Evolutionary conservation across 805 yeast species (phyloP).

Genomic region (Saccharomycopsis sp.): DNA sequence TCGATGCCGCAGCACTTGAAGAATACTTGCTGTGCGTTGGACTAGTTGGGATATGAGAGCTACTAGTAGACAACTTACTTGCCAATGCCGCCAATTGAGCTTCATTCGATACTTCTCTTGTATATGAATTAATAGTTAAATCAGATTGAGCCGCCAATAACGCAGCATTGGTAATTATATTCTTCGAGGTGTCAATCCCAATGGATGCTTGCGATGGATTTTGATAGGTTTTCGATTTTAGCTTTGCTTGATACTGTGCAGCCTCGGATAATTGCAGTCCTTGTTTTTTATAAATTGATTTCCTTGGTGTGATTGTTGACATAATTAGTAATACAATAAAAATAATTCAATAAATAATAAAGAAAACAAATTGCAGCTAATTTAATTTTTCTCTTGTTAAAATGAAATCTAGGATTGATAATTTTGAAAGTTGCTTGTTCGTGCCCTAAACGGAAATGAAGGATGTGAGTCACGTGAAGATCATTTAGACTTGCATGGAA

Average conservation of each 20-base stretch:
- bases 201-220: constrained; percentile 42
- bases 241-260: constrained; percentile 67
- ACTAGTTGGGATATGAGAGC: no score
- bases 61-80: constrained; percentile 39
- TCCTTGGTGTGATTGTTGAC: constrained; percentile 15
- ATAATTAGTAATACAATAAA: background rate
- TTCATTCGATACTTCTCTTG: constrained; percentile 41
- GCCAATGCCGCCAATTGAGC: constrained; percentile 61
- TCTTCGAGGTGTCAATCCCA: constrained; percentile 52
- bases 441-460: background rate
- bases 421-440: background rate
- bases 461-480: no score
- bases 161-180: constrained; percentile 72
- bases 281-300: constrained; percentile 50
- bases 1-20: constrained; percentile 40
- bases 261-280: constrained; percentile 69
- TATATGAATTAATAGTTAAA: constrained; percentile 46
- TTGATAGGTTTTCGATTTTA: constrained; percentile 58
- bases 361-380: background rate
- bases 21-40: constrained; percentile 28
- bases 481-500: no score
- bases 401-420: no score
- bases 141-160: constrained; percentile 63
- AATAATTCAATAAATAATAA: background rate
- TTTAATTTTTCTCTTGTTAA: no score